Percentiles rank a stretch among this genome's conserved stretches.
These are phyloP conservation scores for Hypoxylon cercidicola DNA, from an alignment of 495 filamentous ascomycete species.

Conservation along the genomic window DNA sequence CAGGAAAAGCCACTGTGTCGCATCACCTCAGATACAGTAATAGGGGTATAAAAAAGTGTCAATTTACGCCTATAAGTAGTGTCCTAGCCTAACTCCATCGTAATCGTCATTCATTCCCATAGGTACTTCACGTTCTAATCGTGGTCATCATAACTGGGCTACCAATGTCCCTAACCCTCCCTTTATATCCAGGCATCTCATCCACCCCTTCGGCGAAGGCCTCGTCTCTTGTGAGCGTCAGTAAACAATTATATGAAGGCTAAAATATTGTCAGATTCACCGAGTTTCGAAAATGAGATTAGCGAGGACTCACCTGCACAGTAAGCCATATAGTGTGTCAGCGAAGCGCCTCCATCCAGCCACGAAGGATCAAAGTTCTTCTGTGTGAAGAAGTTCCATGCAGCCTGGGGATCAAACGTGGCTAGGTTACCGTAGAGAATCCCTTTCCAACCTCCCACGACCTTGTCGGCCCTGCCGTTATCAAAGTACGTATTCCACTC, in stretches of 20 bases:
- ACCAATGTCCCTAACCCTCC: conserved; percentile 12
- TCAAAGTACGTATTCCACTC: conserved; percentile 88
- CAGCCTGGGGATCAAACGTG: conserved; percentile 73
- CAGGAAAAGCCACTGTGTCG: too few species aligned
- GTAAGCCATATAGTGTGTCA: conserved; percentile 90
- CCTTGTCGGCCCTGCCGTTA: conserved; percentile 66
- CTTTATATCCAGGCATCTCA: conserved; percentile 29
- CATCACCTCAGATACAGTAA: too few species aligned
- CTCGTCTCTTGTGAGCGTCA: conserved; percentile 8
- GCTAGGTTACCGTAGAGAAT: conserved; percentile 86
- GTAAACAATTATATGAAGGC: conserved; percentile 43
- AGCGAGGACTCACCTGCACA: conserved; percentile 65
- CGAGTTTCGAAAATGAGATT: neutral
- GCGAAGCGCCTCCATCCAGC: conserved; percentile 87
- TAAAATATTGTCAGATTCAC: conserved; percentile 30
- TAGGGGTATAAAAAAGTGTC: neutral
- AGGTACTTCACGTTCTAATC: conserved; percentile 11
- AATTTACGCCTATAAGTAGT: too few species aligned
- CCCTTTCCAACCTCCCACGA: conserved; percentile 83
- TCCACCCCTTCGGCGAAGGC: neutral
- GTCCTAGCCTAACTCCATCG: conserved; percentile 2
- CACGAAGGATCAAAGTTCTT: conserved; percentile 72
- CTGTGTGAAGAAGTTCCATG: conserved; percentile 79
- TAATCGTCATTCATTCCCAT: conserved; percentile 23
- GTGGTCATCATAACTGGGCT: conserved; percentile 18